phyloP scores from a whole-genome alignment of 2,329 filamentous ascomycete species.

The Phaeosphaeriaceae sp. region DNA sequence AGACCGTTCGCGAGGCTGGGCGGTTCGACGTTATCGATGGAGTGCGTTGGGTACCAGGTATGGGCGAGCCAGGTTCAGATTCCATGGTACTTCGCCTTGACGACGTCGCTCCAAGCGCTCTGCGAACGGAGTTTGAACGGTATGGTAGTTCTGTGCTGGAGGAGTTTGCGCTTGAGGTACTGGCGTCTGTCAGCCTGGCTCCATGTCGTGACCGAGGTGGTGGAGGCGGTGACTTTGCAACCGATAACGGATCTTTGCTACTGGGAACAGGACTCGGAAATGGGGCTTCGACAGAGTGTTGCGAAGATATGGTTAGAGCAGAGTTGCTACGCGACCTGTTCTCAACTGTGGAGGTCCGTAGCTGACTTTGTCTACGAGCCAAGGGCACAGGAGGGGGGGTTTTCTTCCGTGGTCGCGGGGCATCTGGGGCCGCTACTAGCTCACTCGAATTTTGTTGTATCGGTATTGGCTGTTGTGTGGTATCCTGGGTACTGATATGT shows the following conservation, averaged over 20 bases:
- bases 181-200: conserved; percentile 29
- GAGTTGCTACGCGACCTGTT: conserved; percentile 46
- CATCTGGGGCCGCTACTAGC: conserved; percentile 27
- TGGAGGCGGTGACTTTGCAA: conserved; percentile 39
- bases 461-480: conserved; percentile 17
- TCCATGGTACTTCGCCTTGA: conserved; percentile 36
- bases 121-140: conserved; percentile 25
- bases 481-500: conserved; percentile 32
- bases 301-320: conserved; percentile 44
- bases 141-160: conserved; percentile 38
- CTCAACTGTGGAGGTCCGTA: conserved; percentile 34
- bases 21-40: conserved; percentile 37
- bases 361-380: conserved; percentile 45
- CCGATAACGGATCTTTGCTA: conserved; percentile 23
- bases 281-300: conserved; percentile 37
- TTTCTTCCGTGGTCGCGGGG: conserved; percentile 33
- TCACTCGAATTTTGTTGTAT: conserved; percentile 18
- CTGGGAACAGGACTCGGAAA: conserved; percentile 21
- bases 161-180: conserved; percentile 35
- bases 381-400: conserved; percentile 44
- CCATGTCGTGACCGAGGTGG: conserved; percentile 44
- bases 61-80: conserved; percentile 29
- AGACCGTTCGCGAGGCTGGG: conserved; percentile 30
- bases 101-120: conserved; percentile 25
- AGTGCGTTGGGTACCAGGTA: conserved; percentile 28